Evolutionary conservation across 805 yeast genomes (phyloP), one percentile per base, ranked within the genome.

Genomic region (Hanseniaspora valbyensis): DNA sequence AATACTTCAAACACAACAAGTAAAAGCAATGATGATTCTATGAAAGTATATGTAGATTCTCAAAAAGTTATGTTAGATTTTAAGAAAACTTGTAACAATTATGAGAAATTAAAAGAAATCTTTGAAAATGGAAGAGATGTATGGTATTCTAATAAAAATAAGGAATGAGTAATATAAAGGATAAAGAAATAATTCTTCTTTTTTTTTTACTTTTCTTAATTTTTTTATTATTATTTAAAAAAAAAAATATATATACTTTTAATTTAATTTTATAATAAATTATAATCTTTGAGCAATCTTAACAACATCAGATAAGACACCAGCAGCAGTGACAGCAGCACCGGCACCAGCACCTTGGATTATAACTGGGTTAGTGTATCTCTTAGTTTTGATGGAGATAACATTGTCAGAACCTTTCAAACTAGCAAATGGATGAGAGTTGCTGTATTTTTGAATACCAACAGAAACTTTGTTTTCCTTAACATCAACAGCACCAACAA

Each of bases 331-430:
- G 42, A 80, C 85, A 16, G 70, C 83, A 42, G 80, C 81, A 62
- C 94, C 92, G 59, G 95, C 77, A 59, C 95, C 99, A 29, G 99
- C 98, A 69, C 99, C 99, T 74, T 92, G 98, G 60, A 92, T 76
- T 55, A 92, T 82, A 65, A 92, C 74, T 49, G 98, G 98, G 68
- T 86, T 87, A 37, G 82, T 77, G 69, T 92, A 92, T 71, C 99
- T 83, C 65, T 85, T 80, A 29, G 96, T 83, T 66, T 80, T 81
- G 70, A 92, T 83, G 21, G 96, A 81, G 54, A 92, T 82, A 53
- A 92, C 96, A 63, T 92, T 92, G 66, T 92, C 97, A 54, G 96
- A 85, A 46, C 98, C 98, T 71, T 85, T 83, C 65, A 92, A 76
- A 12, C 95, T 74, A 38, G 98, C 97, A 64, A 92, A 92, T 50